Conservation (phyloP, 1,284 basidiomycete species). For the Thecaphora frezii region DNA sequence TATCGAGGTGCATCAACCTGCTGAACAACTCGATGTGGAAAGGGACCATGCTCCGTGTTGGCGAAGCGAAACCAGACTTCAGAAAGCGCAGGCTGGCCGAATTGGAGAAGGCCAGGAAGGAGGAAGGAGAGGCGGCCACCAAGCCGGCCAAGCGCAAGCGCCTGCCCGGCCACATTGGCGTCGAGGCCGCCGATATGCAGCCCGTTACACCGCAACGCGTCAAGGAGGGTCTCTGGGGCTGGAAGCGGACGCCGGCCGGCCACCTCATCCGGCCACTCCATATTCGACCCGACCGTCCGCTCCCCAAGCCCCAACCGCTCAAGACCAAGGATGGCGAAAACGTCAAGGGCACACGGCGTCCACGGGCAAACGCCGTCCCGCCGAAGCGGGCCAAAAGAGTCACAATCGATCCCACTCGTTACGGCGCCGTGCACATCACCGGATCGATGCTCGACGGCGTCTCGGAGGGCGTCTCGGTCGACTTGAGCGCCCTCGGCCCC, state of each 20-base stretch:
- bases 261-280: conserved; percentile 52
- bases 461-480: conserved; percentile 12
- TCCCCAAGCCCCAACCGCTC: conserved; percentile 23
- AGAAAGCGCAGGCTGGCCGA: conserved; percentile 15
- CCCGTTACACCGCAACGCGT: conserved; percentile 33
- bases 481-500: conserved; percentile 12
- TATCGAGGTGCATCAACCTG: conserved; percentile 39
- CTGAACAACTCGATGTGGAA: conserved; percentile 54
- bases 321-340: conserved; percentile 6
- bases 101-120: conserved; percentile 15
- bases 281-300: conserved; percentile 44
- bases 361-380: conserved; percentile 25
- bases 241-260: conserved; percentile 51
- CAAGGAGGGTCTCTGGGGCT: conserved; percentile 46
- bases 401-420: conserved; percentile 53
- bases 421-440: conserved; percentile 45
- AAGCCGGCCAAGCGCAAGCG: conserved; percentile 21
- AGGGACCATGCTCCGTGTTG: conserved; percentile 47
- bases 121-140: conserved; percentile 17
- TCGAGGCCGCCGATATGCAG: conserved; percentile 31
- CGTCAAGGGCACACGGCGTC: conserved; percentile 6
- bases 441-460: conserved; percentile 35
- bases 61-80: conserved; percentile 43
- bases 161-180: conserved; percentile 32
- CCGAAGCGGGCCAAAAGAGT: conserved; percentile 34